These are phyloP conservation scores for Aspergillus carbonarius DNA, from an alignment of 2,329 filamentous ascomycete species.

Conservation along the genomic window DNA sequence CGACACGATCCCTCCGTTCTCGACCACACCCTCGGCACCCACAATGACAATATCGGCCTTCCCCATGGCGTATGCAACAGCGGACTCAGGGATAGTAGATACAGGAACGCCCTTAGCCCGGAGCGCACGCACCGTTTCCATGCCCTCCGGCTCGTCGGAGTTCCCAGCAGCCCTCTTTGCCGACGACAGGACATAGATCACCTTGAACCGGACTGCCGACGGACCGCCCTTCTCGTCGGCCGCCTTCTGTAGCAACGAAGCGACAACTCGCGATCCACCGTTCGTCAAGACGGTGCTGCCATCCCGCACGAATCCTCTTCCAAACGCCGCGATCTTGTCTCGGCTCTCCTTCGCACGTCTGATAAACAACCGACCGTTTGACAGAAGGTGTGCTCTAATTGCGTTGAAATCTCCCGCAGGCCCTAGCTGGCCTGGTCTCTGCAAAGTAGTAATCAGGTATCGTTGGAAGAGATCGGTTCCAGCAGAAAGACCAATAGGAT, in stretches of 20 bases:
- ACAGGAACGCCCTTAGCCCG: constrained; percentile 76
- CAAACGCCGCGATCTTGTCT: constrained; percentile 77
- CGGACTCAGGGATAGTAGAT: constrained; percentile 73
- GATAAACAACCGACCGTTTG: constrained; percentile 84
- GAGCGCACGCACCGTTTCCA: constrained; percentile 68
- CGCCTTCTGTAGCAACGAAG: constrained; percentile 71
- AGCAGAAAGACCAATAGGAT: constrained; percentile 87
- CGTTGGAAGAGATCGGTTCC: constrained; percentile 95
- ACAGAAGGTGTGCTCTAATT: constrained; percentile 77
- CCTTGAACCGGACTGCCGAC: constrained; percentile 69
- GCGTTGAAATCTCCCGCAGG: constrained; percentile 72
- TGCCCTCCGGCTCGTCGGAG: constrained; percentile 59
- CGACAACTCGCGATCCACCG: constrained; percentile 82
- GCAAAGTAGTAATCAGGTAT: constrained; percentile 76
- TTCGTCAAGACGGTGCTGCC: constrained; percentile 84
- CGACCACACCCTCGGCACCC: constrained; percentile 79
- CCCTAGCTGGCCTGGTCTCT: constrained; percentile 53
- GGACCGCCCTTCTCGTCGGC: constrained; percentile 60
- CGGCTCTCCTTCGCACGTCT: constrained; percentile 80
- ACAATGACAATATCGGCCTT: constrained; percentile 69
- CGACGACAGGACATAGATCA: constrained; percentile 69
- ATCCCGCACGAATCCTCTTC: constrained; percentile 74
- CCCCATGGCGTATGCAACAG: constrained; percentile 75
- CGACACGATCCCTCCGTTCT: constrained; percentile 90
- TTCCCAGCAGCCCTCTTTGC: constrained; percentile 28